Evolutionary conservation across 2,329 filamentous ascomycete species (phyloP), one percentile per base, ranked within the genome.

Genomic region (Pseudogymnoascus sp.): DNA sequence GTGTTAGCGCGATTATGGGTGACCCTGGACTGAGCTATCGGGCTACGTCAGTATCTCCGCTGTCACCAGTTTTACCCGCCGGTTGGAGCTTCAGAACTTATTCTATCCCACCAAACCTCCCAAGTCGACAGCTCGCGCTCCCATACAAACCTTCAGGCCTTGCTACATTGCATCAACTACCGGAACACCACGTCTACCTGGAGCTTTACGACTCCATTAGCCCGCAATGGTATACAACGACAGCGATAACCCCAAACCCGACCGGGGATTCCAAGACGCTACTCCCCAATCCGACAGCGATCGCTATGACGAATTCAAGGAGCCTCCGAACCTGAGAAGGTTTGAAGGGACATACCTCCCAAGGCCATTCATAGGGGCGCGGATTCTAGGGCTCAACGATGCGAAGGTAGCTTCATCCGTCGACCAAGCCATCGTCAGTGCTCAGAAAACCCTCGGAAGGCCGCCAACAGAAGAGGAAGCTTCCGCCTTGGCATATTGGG

Each of bases 391-490:
- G 12, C 72, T 67, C 31, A 67, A 64, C 10, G 50, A 66, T 2
- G 14, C 63, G n/a, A 38, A 62, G 8, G 61, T 63, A 21, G 6
- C 28, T n/a, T 65, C 61, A 7, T 21, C 60, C 11, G 8, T 66
- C 11, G 16, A 56, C 2, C 5, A n/a, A 23, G 63, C 63, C 18
- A 38, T 69, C n/a, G 36, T 37, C 1, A 6, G 37, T 8, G 50
- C 64, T 5, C 16, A 44, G n/a, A 23, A 60, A 16, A 23, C 64
- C 7, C 38, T 73, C 12, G 46, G 67, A 5, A 64, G 73, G 31
- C 65, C 63, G 1, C 63, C 67, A 3, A 69, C 67, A 8, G 63
- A 67, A 36, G 70, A 72, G 2, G 73, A 74, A 68, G 66, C 64
- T 5, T 61, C 70, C 3, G 70, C 71, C 12, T 12, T 72, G 1